These are phyloP conservation scores for Colletotrichum salicis DNA, from an alignment of 2,329 filamentous ascomycete species.

Conservation along the genomic window DNA sequence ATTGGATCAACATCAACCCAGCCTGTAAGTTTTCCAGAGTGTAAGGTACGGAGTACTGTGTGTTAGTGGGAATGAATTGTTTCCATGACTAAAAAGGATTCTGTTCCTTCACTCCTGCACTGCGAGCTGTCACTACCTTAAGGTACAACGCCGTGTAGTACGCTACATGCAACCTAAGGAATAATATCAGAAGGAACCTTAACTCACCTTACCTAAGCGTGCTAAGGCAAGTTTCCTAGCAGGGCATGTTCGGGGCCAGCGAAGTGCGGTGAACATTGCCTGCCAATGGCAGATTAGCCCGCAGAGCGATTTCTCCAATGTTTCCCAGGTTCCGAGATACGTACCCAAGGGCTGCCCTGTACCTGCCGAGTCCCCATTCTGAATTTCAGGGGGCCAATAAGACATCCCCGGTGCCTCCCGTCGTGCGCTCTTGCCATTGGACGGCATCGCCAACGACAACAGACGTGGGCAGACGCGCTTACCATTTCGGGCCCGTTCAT, in stretches of 20 bases:
- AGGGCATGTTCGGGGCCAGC: constrained; percentile 1
- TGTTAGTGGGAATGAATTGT: too few relatives aligned
- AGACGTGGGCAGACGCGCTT: constrained; percentile 35
- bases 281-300: constrained; percentile 17
- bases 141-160: background rate
- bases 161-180: constrained; percentile 11
- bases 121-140: too few relatives aligned
- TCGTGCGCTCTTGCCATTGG: constrained; percentile 15
- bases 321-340: background rate
- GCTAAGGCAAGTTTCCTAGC: background rate
- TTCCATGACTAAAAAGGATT: too few relatives aligned
- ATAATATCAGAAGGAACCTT: background rate
- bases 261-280: constrained; percentile 29
- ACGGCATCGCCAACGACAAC: constrained; percentile 15
- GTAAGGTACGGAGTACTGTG: background rate
- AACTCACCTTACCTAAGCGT: background rate
- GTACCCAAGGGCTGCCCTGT: constrained; percentile 8
- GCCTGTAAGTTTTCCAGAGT: background rate
- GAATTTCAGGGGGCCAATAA: constrained; percentile 17
- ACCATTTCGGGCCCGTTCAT: constrained; percentile 36
- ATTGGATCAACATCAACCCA: background rate
- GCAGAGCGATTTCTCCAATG: background rate
- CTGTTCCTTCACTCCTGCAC: background rate
- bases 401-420: constrained; percentile 9
- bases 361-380: constrained; percentile 13